phyloP scores from a whole-genome alignment of 2,329 filamentous ascomycete species.

The Cercospora sp. region DNA sequence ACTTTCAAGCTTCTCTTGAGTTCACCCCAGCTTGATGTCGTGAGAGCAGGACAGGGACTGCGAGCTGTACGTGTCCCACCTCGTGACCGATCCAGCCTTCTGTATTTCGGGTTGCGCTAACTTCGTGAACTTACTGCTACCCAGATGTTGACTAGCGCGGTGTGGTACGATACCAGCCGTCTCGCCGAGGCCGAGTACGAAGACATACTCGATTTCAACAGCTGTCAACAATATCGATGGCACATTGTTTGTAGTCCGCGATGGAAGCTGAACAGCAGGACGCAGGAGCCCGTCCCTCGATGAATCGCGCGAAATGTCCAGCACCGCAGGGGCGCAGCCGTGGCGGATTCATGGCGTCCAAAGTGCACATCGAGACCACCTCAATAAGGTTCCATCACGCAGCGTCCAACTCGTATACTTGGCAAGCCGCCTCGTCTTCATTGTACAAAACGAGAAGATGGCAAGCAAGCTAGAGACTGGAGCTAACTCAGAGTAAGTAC shows the following conservation, averaged over 20 bases:
- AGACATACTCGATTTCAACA: not conserved
- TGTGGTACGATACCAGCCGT: not conserved
- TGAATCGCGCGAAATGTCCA: not conserved
- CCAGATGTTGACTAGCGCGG: not conserved
- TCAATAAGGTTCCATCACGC: not conserved
- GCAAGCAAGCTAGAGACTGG: not conserved
- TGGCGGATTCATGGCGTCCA: not conserved
- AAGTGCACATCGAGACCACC: not conserved
- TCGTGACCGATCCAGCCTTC: not conserved
- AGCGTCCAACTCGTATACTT: not conserved
- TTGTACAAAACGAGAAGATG: not conserved
- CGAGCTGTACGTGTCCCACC: not conserved
- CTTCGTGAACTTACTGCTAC: not conserved
- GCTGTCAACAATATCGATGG: not conserved
- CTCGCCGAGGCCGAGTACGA: not conserved
- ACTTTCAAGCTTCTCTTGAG: not conserved
- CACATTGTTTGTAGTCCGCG: not conserved
- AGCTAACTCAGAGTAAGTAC: not conserved
- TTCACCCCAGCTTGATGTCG: not conserved
- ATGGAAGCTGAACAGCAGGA: not conserved
- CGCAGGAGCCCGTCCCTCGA: not conserved
- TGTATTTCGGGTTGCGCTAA: not conserved
- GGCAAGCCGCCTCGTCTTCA: not conserved
- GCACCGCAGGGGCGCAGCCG: not conserved
- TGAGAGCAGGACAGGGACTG: not conserved